Base-by-base conservation (phyloP, 768 basidiomycete species). In the Leccinum ochraceum region DNA sequence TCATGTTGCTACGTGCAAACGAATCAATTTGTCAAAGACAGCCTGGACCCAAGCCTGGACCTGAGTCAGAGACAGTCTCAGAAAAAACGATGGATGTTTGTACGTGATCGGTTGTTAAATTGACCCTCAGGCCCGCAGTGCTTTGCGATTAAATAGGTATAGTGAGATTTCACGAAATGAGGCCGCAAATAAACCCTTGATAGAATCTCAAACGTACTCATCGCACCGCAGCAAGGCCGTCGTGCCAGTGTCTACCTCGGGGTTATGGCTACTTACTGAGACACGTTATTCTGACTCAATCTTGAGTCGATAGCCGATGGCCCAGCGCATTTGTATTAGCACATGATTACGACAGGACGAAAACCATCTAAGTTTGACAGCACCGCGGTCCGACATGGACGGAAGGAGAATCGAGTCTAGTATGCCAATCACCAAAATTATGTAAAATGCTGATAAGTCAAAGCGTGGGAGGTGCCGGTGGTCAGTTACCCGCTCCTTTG, bases 31-130 rank as follows among this genome's bases (percentile, higher is more conserved):
- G 9, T 28, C 16, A 11, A 20, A 24, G 11, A 51, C 28, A 24
- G 11, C 44, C 20, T 30, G 30, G 30, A 30, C 30, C 30, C 30
- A 30, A 30, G 30, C 30, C 30, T 30, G 9, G 30, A 30, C 28
- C 28, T 28, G 30, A 30, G 30, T 46, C 10, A 20, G 4, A 20
- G 14, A 6, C 3, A 46, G n/a, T 20, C 4, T 44, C 20, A 11
- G n/a, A 7, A 20, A 48, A 20, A 48, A 48, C 7, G 7, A 2
- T 48, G 26, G 49, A 42, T 14, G 11, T 14, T 6, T 37, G 24
- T 70, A 66, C 66, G 66, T 66, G 66, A 68, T 58, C n/a, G 56
- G 26, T 22, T 60, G 50, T 14, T 0, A 53, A 17, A 39, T 46
- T 36, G 53, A 58, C 22, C 48, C 48, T 24, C 34, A 36, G 34